Percentiles rank a stretch among this genome's conserved stretches.
Evolutionary conservation across 345 rosid genomes (phyloP).

Genomic region (Cardamine occulta): DNA sequence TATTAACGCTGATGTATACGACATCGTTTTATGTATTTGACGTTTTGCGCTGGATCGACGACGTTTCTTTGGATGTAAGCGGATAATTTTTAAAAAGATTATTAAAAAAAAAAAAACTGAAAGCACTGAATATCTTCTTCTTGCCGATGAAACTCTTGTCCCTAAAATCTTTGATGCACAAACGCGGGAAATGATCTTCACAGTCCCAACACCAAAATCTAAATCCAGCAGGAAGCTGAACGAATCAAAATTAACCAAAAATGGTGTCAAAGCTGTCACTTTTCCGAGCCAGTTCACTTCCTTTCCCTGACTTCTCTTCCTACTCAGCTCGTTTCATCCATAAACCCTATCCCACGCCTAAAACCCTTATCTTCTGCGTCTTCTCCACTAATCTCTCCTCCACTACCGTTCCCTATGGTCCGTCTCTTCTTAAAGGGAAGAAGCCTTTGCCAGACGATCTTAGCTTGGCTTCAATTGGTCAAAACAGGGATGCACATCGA

Average conservation of each 20-base stretch:
- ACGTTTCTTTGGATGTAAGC: not conserved
- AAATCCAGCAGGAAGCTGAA: not conserved
- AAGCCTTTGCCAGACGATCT: constrained; percentile 34
- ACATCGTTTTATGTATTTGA: not conserved
- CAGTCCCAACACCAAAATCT: constrained; percentile 6
- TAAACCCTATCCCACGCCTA: constrained; percentile 43
- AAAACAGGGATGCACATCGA: constrained; percentile 22
- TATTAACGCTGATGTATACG: not conserved
- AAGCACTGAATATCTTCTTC: not conserved
- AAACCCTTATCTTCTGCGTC: constrained; percentile 44
- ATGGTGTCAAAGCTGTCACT: constrained; percentile 59
- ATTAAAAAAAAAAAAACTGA: not conserved
- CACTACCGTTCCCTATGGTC: constrained; percentile 59
- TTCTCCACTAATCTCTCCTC: constrained; percentile 38
- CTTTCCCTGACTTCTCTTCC: constrained; percentile 43
- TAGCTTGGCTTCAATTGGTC: not conserved
- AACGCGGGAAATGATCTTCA: constrained; percentile 39
- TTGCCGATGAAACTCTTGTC: not conserved
- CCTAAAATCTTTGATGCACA: constrained; percentile 27
- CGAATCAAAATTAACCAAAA: not conserved
- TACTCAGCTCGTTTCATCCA: constrained; percentile 41
- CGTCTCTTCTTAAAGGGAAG: constrained; percentile 77
- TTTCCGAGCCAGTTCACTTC: constrained; percentile 45
- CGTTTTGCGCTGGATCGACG: not conserved
- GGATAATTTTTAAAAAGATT: not conserved